phyloP scores from a whole-genome alignment of 83 land plant species.

The Isoetes engelmannii region DNA sequence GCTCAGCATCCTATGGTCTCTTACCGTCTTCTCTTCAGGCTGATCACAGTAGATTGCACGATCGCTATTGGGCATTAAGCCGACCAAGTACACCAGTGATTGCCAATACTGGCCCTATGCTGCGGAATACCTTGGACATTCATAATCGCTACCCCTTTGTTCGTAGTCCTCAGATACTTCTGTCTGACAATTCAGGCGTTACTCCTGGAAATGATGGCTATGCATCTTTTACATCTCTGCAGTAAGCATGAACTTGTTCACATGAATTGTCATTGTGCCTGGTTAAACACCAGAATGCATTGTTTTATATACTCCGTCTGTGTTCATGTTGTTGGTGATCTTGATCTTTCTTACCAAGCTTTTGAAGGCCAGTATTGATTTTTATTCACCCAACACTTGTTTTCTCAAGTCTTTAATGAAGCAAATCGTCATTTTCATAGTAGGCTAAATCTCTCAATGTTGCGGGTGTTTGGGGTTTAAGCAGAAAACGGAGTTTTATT shows the following conservation, averaged over 20 bases:
- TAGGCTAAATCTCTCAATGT: no score
- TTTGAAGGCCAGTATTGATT: no score
- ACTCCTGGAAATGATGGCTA: slow-evolving; percentile 53
- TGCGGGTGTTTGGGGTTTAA: no score
- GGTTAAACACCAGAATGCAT: no score
- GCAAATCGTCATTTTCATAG: no score
- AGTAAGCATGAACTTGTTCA: slow-evolving; percentile 35
- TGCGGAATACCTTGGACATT: slow-evolving; percentile 26
- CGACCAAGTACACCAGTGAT: slow-evolving; percentile 35
- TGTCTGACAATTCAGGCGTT: slow-evolving; percentile 37
- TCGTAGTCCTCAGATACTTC: slow-evolving; percentile 36
- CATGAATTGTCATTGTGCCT: no score
- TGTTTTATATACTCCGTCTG: no score
- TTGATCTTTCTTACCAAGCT: no score
- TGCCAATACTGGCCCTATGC: slow-evolving; percentile 19
- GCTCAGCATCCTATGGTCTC: slow-evolving; percentile 7
- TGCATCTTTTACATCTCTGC: slow-evolving; percentile 48
- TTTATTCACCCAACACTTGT: no score
- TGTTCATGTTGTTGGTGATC: no score
- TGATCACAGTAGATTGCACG: slow-evolving; percentile 26
- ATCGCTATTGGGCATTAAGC: slow-evolving; percentile 47
- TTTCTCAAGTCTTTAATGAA: no score
- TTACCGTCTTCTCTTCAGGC: slow-evolving; percentile 8
- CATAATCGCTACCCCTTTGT: slow-evolving; percentile 29
- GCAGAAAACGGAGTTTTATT: no score